Evolutionary conservation across 2,329 filamentous ascomycete genomes (phyloP), one percentile per base, ranked within the genome.

Genomic region (Grosmannia huntii): DNA sequence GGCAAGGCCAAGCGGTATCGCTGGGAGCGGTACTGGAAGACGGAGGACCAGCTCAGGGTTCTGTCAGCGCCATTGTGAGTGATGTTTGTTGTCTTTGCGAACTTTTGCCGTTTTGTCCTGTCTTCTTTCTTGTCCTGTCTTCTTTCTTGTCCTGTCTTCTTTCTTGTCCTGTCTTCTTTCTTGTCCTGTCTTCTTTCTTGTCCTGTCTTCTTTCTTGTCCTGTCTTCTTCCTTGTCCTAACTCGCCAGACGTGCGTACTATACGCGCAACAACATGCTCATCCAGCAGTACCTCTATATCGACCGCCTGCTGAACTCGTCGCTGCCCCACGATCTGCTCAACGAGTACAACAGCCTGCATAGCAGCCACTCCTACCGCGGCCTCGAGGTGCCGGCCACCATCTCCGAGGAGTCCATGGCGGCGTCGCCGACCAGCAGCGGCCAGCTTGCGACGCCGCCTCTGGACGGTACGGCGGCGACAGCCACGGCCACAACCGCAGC

Each of bases 211-310:
- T n/a, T n/a, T n/a, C n/a, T n/a, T n/a, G n/a, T n/a, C n/a, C n/a
- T n/a, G n/a, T n/a, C n/a, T n/a, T n/a, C n/a, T n/a, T n/a, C 49
- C 16, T n/a, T 6, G 6, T 31, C 19, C 31, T 57, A 55, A 60
- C 86, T 11, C 83, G 2, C 2, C 41, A 61, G 60, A 33, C 87
- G 90, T 53, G 68, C 85, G 66, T 96, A 96, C 73, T 95, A 97
- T 68, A 86, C 95, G 75, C 83, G 89, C 50, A 92, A 85, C 68
- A 97, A 97, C 72, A 84, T 85, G 64, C 77, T 96, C 50, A 84
- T 97, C 60, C 88, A 94, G 69, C 87, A 95, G 69, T 97, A 96
- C 69, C 78, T 95, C 62, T 96, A 95, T 69, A 96, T 96, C 65
- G 92, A 96, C 72, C 83, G 86, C 56, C 76, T 97, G 59, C 79